Base-by-base conservation (phyloP, 495 filamentous ascomycete species). In the Daldinia vernicosa region DNA sequence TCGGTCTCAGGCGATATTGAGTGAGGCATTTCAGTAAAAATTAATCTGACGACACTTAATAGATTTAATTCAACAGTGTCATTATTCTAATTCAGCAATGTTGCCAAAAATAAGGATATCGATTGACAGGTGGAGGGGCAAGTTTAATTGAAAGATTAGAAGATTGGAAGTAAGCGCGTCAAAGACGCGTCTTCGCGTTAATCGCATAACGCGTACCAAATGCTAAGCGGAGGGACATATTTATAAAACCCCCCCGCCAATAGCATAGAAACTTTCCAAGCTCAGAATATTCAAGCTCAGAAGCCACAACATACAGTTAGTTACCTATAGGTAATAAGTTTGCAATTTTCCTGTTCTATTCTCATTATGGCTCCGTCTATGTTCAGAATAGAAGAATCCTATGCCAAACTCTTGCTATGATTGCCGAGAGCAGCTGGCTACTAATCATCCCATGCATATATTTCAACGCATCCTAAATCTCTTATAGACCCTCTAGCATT, bases 21-120 rank as follows among this genome's bases (percentile, higher is more conserved):
- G 71, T 89, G 85, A 60, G 86, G 85, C 86, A 88, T 88, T 55
- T 51, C 45, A 2, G 22, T 45, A n/a, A 0, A 0, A 43, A 30
- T 37, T 54, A n/a, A 32, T 59, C n/a, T 12, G 47, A 12, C 6
- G 27, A 1, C 9, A 27, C 9, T 55, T 1, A 3, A 50, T 22
- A 37, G 8, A 30, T 39, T 35, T 32, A 19, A 47, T 60, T 47
- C 45, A 45, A 63, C 0, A 7, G 37, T 28, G 32, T 54, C 17
- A 37, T 14, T 56, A 30, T 39, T 22, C 32, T 35, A 28, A 24
- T 26, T 26, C 24, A 37, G 27, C 24, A 60, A 43, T 27, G 56
- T 45, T 47, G 14, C 27, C 35, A 12, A 66, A 4, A 66, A 4
- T 50, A 27, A 61, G 26, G 17, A 19, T 37, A 43, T 27, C 15